These are phyloP conservation scores for Lentinus brumalis DNA, from an alignment of 768 basidiomycete genomes.

Conservation along the genomic window DNA sequence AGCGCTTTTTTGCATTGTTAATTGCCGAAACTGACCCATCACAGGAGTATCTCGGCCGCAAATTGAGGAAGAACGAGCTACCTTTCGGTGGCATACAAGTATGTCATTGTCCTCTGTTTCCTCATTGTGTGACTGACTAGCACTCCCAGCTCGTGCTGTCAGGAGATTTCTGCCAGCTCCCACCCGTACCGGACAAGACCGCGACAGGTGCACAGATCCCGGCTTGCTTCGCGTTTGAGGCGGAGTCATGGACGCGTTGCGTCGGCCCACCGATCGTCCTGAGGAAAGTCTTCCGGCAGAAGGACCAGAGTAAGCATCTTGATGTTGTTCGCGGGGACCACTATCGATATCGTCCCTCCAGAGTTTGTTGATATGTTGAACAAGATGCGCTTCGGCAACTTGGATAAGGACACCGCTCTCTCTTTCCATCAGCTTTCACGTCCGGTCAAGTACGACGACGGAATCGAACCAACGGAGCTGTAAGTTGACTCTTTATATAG, in stretches of 20 bases:
- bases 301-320: constrained; percentile 60
- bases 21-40: background rate
- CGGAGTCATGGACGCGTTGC: constrained; percentile 68
- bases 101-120: background rate
- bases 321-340: background rate
- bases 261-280: constrained; percentile 58
- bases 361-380: constrained; percentile 85
- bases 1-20: constrained; percentile 25
- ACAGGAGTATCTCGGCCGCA: constrained; percentile 65
- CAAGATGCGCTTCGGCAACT: constrained; percentile 76
- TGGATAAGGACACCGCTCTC: constrained; percentile 45
- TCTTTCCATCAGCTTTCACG: constrained; percentile 62
- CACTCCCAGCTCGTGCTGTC: constrained; percentile 62
- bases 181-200: constrained; percentile 65
- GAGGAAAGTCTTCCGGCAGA: constrained; percentile 84
- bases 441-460: constrained; percentile 62
- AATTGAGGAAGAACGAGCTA: constrained; percentile 47
- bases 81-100: constrained; percentile 92
- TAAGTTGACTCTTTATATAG: constrained; percentile 34
- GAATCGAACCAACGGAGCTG: constrained; percentile 83
- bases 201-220: constrained; percentile 44
- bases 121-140: background rate
- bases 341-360: background rate
- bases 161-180: constrained; percentile 91
- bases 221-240: constrained; percentile 79